Conservation (phyloP, 768 basidiomycete species). For the Sutorius australiensis region DNA sequence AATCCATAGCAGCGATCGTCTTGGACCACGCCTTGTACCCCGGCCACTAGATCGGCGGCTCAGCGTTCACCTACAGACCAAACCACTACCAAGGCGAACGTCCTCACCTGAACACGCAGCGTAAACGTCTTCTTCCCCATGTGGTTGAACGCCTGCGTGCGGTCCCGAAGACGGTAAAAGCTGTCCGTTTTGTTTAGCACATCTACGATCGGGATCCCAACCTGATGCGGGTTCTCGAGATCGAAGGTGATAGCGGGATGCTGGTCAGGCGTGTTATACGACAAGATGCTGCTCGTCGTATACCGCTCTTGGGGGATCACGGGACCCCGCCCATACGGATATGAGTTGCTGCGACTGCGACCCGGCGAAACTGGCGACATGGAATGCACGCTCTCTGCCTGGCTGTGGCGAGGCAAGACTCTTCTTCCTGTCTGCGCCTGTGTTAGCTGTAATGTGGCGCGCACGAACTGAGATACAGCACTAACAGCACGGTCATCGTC, state of each 20-base stretch:
- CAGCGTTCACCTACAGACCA: neutral
- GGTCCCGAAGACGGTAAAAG: slow-evolving; percentile 48
- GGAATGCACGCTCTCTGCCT: slow-evolving; percentile 12
- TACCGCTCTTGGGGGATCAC: slow-evolving; percentile 26
- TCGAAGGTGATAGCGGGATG: slow-evolving; percentile 59
- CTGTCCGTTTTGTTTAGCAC: slow-evolving; percentile 48
- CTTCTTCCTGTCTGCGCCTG: slow-evolving; percentile 15
- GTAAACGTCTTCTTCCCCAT: slow-evolving; percentile 73
- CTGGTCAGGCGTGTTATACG: slow-evolving; percentile 22
- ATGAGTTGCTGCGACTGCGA: slow-evolving; percentile 1
- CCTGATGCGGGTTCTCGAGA: slow-evolving; percentile 48
- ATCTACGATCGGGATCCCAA: slow-evolving; percentile 59
- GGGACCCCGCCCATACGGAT: slow-evolving; percentile 16
- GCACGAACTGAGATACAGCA: slow-evolving; percentile 5
- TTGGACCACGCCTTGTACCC: slow-evolving; percentile 71
- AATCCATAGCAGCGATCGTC: slow-evolving; percentile 75
- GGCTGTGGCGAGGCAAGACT: slow-evolving; percentile 15
- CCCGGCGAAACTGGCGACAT: neutral
- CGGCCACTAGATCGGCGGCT: slow-evolving; percentile 54
- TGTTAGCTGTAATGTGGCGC: slow-evolving; percentile 16
- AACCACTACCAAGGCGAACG: neutral
- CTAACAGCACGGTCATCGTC: slow-evolving; percentile 11
- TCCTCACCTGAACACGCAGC: slow-evolving; percentile 63
- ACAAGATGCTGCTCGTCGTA: slow-evolving; percentile 9
- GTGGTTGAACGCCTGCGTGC: slow-evolving; percentile 55